A percentile compares a stretch with the other conserved stretches of the same genome.
Evolutionary conservation across 345 rosid genomes (phyloP).

Genomic region (Salix brachista): DNA sequence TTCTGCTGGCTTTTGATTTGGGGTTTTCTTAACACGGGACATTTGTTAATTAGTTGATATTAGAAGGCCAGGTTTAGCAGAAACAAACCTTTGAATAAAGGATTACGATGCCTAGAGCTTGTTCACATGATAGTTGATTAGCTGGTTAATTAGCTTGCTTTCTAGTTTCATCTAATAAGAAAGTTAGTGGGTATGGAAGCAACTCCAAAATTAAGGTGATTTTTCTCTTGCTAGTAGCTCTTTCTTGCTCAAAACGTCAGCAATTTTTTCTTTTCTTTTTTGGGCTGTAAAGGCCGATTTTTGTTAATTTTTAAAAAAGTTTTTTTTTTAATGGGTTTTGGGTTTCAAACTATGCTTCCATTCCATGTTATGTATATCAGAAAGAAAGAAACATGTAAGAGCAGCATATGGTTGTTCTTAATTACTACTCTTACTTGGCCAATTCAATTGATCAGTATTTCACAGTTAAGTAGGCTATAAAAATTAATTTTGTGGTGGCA

Average conservation of each 20-base stretch:
- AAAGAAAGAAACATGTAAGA: not conserved
- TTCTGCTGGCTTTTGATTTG: not conserved
- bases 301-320: not conserved
- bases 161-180: not conserved
- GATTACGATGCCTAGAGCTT: not conserved
- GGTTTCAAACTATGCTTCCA: not conserved
- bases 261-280: too few relatives aligned
- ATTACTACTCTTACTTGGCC: not conserved
- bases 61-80: not conserved
- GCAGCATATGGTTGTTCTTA: not conserved
- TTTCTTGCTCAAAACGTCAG: too few relatives aligned
- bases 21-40: not conserved
- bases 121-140: not conserved
- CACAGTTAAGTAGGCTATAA: not conserved
- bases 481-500: not conserved
- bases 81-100: not conserved
- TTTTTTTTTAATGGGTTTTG: not conserved
- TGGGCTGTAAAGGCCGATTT: not conserved
- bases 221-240: too few relatives aligned
- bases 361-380: not conserved
- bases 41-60: not conserved
- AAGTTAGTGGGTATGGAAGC: too few relatives aligned
- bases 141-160: not conserved
- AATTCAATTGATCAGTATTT: not conserved
- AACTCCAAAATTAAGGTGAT: too few relatives aligned